These are phyloP conservation scores for Fonsecaea multimorphosa DNA, from an alignment of 2,329 filamentous ascomycete genomes.

Conservation along the genomic window DNA sequence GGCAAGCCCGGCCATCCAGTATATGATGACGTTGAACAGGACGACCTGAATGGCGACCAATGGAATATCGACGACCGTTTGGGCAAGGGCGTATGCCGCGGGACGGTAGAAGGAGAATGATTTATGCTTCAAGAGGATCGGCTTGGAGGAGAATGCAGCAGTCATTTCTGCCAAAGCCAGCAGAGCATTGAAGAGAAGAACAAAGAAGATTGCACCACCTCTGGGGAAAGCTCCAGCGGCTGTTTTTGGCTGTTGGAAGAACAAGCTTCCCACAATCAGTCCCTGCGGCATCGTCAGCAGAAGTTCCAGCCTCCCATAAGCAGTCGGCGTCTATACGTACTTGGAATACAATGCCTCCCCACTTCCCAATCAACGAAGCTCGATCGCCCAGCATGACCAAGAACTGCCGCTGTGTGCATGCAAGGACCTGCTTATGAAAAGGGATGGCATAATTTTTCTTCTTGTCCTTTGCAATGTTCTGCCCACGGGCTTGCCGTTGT, in stretches of 20 bases:
- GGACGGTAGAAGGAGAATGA: conserved; percentile 72
- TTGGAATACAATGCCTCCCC: conserved; percentile 54
- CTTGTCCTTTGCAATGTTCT: conserved; percentile 47
- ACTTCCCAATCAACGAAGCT: conserved; percentile 59
- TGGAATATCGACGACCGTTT: conserved; percentile 64
- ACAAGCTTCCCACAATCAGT: conserved; percentile 57
- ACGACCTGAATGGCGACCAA: conserved; percentile 64
- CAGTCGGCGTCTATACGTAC: conserved; percentile 8
- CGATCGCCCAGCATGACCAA: conserved; percentile 62
- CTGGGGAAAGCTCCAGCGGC: conserved; percentile 63
- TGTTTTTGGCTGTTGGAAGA: conserved; percentile 60
- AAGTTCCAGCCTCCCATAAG: neutral
- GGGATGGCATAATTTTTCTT: conserved; percentile 61
- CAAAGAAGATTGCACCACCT: conserved; percentile 67
- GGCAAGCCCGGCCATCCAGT: conserved; percentile 64
- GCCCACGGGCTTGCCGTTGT: conserved; percentile 50
- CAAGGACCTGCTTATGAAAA: conserved; percentile 58
- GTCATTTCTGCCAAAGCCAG: conserved; percentile 67
- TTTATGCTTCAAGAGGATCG: conserved; percentile 73
- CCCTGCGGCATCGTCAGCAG: conserved; percentile 40
- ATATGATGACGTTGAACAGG: conserved; percentile 66
- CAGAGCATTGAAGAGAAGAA: conserved; percentile 67
- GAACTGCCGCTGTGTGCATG: conserved; percentile 62
- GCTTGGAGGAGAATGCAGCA: conserved; percentile 65
- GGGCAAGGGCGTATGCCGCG: conserved; percentile 64